Evolutionary conservation across 805 yeast species (phyloP).

Genomic region (Wickerhamiella australiensis): DNA sequence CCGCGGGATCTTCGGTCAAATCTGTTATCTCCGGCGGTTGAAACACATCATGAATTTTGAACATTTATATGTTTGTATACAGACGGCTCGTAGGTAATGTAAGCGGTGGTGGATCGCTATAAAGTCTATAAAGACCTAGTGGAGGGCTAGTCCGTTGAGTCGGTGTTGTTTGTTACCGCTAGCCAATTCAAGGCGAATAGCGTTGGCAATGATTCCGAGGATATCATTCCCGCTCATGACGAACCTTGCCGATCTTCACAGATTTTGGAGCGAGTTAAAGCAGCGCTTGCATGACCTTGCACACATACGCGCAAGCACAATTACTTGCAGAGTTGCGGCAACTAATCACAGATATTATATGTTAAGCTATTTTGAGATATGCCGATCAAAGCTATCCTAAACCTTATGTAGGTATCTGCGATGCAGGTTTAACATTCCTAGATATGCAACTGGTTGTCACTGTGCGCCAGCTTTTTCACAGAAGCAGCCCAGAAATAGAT

Average conservation of each 20-base stretch:
- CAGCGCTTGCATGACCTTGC: not conserved
- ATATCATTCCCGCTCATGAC: too few relatives aligned
- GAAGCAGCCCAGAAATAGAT: constrained; percentile 1
- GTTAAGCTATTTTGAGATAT: not conserved
- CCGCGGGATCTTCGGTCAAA: not conserved
- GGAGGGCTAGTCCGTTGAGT: too few relatives aligned
- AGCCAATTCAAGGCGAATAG: not conserved
- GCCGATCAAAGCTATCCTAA: not conserved
- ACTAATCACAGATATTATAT: not conserved
- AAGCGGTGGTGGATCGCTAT: not conserved
- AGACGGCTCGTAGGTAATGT: too few relatives aligned
- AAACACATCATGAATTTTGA: constrained; percentile 10
- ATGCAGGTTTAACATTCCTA: not conserved
- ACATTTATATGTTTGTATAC: not conserved
- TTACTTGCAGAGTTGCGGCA: not conserved
- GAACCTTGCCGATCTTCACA: too few relatives aligned
- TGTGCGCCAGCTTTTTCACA: not conserved
- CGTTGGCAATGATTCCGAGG: too few relatives aligned
- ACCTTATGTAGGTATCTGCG: not conserved
- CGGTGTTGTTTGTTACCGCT: not conserved
- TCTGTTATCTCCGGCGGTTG: constrained; percentile 5
- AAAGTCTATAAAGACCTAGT: too few relatives aligned
- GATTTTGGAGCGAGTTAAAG: too few relatives aligned
- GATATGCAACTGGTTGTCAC: not conserved
- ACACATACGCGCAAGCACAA: not conserved